These are phyloP conservation scores for Bolboschoenus planiculmis DNA, from an alignment of 176 grass and related monocot genomes.

Conservation along the genomic window DNA sequence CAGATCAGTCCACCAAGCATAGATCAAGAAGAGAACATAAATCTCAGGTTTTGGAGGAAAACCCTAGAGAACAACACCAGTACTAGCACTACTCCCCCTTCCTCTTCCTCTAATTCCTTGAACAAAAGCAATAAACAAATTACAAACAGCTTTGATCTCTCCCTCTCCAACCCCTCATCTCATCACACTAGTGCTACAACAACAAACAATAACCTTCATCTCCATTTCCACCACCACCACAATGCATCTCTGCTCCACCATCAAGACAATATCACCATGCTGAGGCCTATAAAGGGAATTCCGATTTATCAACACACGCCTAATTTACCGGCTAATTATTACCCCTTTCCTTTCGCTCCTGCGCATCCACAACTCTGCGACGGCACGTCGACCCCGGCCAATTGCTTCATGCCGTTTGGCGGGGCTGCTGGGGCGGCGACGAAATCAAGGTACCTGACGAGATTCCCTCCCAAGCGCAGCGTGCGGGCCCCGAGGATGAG, in stretches of 20 bases:
- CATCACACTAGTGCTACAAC: not conserved
- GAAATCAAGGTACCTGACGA: slow-evolving; percentile 28
- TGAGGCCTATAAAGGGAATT: slow-evolving; percentile 18
- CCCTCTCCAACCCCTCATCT: slow-evolving; percentile 12
- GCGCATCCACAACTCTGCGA: not conserved
- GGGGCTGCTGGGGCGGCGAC: not conserved
- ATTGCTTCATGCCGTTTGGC: slow-evolving; percentile 7
- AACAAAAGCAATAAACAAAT: not conserved
- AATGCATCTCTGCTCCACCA: slow-evolving; percentile 13
- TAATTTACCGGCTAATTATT: slow-evolving; percentile 6
- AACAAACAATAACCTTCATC: slow-evolving; percentile 9
- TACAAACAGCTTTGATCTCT: not conserved
- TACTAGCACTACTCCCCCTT: not conserved
- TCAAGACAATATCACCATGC: slow-evolving; percentile 1
- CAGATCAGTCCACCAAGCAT: slow-evolving; percentile 30
- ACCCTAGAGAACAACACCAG: slow-evolving; percentile 1
- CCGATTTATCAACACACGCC: slow-evolving; percentile 19
- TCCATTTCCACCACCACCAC: slow-evolving; percentile 18
- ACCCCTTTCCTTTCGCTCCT: slow-evolving; percentile 22
- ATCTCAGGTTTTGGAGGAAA: slow-evolving; percentile 25
- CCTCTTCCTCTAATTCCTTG: slow-evolving; percentile 10
- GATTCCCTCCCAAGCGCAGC: slow-evolving; percentile 29
- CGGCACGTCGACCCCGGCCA: not conserved
- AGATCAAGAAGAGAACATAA: slow-evolving; percentile 13
- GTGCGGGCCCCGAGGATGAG: slow-evolving; percentile 38